Conservation (phyloP, 1,284 basidiomycete species). For the Flammula alnicola region DNA sequence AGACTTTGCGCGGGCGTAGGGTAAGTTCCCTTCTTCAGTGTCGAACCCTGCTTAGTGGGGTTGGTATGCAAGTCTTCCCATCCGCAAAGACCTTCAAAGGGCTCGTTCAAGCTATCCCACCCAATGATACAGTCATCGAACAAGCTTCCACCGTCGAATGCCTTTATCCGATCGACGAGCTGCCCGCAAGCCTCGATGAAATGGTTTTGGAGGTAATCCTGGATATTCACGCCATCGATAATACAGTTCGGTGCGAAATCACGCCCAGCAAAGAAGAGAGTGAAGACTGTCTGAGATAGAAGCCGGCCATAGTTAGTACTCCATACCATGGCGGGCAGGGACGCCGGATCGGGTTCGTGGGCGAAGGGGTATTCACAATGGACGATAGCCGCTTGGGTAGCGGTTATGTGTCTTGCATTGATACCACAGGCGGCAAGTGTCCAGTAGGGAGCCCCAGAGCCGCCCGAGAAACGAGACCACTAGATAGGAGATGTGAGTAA, state of each 20-base stretch:
- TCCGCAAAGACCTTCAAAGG: conserved; percentile 86
- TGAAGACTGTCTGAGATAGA: conserved; percentile 88
- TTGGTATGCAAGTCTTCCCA: conserved; percentile 73
- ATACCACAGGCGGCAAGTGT: conserved; percentile 92
- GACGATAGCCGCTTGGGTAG: conserved; percentile 85
- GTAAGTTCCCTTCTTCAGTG: conserved; percentile 83
- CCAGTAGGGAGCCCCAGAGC: conserved; percentile 97
- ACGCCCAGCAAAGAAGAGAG: conserved; percentile 92
- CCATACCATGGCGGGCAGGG: conserved; percentile 95
- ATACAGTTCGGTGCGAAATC: conserved; percentile 91
- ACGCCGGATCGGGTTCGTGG: conserved; percentile 65
- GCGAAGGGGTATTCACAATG: conserved; percentile 87
- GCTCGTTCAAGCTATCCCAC: conserved; percentile 98
- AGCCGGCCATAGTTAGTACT: conserved; percentile 94
- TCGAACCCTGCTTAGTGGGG: conserved; percentile 69
- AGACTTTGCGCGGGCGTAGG: conserved; percentile 89
- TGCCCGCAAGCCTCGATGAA: conserved; percentile 79
- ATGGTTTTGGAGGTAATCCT: conserved; percentile 91
- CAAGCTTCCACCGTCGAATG: conserved; percentile 76
- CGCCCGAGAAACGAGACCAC: conserved; percentile 98
- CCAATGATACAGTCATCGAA: conserved; percentile 90
- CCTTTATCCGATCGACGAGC: conserved; percentile 77
- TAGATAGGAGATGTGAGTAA: conserved; percentile 34
- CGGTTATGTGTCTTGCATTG: conserved; percentile 83
- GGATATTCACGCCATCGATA: conserved; percentile 92